Evolutionary conservation across 2,329 filamentous ascomycete genomes (phyloP), one percentile per base, ranked within the genome.

Genomic region (Thermothelomyces thermophilus): DNA sequence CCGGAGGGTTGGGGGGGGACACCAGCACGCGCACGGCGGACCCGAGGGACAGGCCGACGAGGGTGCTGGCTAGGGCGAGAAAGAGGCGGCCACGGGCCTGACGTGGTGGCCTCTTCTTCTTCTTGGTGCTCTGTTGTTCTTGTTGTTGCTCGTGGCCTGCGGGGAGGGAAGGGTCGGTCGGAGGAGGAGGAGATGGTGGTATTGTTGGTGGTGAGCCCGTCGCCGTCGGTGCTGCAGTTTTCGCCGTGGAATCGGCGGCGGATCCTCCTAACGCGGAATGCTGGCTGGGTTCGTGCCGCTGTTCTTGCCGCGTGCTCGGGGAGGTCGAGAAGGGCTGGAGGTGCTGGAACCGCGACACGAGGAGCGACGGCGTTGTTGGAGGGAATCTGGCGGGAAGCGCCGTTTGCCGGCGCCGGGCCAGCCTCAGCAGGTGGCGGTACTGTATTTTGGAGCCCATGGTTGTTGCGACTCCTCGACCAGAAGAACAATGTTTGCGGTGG

Each of bases 1-100:
- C 48, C 0, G 70, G 70, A 1, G 71, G 67, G 3, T 67, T 54
- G 1, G 72, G 71, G 0, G 76, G 75, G 2, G 66, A 62, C 47
- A 78, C 56, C 36, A 70, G 61, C n/a, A 71, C 56, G 11, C 66
- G 62, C 41, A 69, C 54, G 40, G 67, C 57, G 45, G 66, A 66
- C 54, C 73, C 75, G 43, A 60, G 55, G 22, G 61, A 51, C 16
- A 64, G 47, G 53, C 76, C 76, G 36, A 72, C 30, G 50, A 70
- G 41, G 46, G 76, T 61, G 60, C 71, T 73, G 36, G 69, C 8
- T 13, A 62, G 54, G 36, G 58, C 58, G 50, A 62, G 63, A 50
- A 62, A 62, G 58, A 63, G 48, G 55, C 64, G 34, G 39, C 59
- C 56, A 17, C 60, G 58, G 54, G n/a, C n/a, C 33, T 51, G 60